Percentiles rank a stretch among this genome's conserved stretches.
These are phyloP conservation scores for Didymella pinodella DNA, from an alignment of 2,329 filamentous ascomycete genomes.

Conservation along the genomic window DNA sequence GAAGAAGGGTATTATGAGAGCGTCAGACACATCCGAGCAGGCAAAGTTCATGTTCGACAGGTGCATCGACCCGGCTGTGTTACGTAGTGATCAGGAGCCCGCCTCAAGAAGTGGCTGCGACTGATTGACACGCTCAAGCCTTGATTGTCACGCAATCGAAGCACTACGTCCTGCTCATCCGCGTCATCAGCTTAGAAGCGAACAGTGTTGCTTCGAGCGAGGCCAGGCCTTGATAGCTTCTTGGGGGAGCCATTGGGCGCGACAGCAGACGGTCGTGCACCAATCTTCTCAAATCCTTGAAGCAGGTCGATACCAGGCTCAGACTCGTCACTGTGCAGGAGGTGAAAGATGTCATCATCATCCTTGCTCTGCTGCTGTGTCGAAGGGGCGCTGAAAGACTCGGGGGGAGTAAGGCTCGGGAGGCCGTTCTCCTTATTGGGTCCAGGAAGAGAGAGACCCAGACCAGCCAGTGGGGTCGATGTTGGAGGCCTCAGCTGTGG, in stretches of 20 bases:
- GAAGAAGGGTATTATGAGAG: conserved; percentile 20
- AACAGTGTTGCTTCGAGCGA: conserved; percentile 45
- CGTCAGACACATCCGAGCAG: not conserved
- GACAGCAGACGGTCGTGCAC: conserved; percentile 50
- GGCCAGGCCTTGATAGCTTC: conserved; percentile 42
- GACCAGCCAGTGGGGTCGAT: conserved; percentile 33
- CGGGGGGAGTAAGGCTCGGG: conserved; percentile 35
- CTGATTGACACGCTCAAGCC: conserved; percentile 19
- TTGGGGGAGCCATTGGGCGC: conserved; percentile 48
- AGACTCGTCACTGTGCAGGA: conserved; percentile 66
- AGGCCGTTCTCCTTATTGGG: conserved; percentile 35
- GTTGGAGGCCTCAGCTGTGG: conserved; percentile 40
- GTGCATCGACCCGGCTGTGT: conserved; percentile 9
- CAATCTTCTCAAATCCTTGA: conserved; percentile 79
- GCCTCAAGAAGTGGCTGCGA: conserved; percentile 15
- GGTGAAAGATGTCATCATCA: conserved; percentile 64
- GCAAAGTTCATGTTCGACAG: not conserved
- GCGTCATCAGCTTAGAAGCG: conserved; percentile 39
- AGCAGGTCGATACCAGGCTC: conserved; percentile 74
- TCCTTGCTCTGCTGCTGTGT: conserved; percentile 44
- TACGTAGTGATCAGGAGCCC: conserved; percentile 12
- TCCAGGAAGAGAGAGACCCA: conserved; percentile 29
- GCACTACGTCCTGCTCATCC: not conserved
- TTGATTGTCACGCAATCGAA: not conserved
- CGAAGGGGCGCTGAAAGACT: conserved; percentile 42